phyloP scores from a whole-genome alignment of 116 monocot genomes.

The Trichopus zeylanicus region DNA sequence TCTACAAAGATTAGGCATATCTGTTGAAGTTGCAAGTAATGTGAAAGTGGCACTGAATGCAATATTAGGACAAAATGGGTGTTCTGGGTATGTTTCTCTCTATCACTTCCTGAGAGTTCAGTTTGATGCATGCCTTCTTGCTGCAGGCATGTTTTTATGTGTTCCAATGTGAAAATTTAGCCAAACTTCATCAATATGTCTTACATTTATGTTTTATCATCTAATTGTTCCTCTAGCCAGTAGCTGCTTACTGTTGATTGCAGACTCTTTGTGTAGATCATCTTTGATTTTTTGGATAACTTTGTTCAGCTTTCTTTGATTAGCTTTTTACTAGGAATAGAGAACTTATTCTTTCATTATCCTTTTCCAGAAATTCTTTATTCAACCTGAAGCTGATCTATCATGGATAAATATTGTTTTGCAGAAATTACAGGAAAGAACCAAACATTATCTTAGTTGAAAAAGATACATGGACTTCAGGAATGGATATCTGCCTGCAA shows the following conservation, averaged over 20 bases:
- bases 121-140: not conserved
- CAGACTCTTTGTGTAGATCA: too few relatives aligned
- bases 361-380: not conserved
- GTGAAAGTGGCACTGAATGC: conserved; percentile 28
- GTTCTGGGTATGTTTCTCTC: not conserved
- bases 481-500: conserved; percentile 14
- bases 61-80: conserved; percentile 44
- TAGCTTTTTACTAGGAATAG: not conserved
- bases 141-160: not conserved
- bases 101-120: not conserved
- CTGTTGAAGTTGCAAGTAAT: conserved; percentile 37
- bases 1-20: conserved; percentile 66
- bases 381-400: not conserved
- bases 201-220: not conserved
- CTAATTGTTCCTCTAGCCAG: too few relatives aligned
- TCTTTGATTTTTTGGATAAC: too few relatives aligned
- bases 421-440: conserved; percentile 13
- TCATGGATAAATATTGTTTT: not conserved
- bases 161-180: too few relatives aligned
- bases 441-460: conserved; percentile 58
- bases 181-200: not conserved
- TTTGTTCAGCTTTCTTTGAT: not conserved
- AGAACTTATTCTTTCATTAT: not conserved
- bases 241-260: too few relatives aligned
- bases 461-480: conserved; percentile 50